phyloP scores from a whole-genome alignment of 2,329 filamentous ascomycete genomes.

The Cladosporium sp. region DNA sequence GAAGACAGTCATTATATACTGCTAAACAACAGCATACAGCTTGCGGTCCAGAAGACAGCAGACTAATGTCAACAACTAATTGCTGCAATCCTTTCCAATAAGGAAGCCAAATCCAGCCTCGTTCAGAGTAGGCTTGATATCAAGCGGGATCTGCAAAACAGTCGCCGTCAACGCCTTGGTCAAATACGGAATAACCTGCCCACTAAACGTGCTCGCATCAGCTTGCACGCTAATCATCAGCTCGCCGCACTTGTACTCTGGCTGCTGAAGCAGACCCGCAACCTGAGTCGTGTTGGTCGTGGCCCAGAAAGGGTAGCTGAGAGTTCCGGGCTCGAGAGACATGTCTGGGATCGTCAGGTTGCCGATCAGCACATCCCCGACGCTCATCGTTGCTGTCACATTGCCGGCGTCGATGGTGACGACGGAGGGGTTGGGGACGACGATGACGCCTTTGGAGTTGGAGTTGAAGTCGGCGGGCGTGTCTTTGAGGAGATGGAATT shows the following conservation, averaged over 20 bases:
- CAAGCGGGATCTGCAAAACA: neutral
- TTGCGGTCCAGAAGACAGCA: too few species aligned
- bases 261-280: conserved; percentile 34
- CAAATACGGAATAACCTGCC: conserved; percentile 10
- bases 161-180: conserved; percentile 7
- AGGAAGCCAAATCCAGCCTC: conserved; percentile 1
- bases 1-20: too few species aligned
- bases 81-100: neutral
- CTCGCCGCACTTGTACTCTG: conserved; percentile 51
- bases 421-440: conserved; percentile 61
- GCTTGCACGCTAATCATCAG: conserved; percentile 36
- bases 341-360: conserved; percentile 56
- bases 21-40: too few species aligned
- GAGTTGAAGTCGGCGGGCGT: conserved; percentile 37
- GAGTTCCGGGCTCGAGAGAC: conserved; percentile 54
- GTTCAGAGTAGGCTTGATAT: neutral
- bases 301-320: conserved; percentile 53
- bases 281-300: conserved; percentile 50
- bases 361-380: conserved; percentile 52
- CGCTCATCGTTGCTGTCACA: conserved; percentile 56
- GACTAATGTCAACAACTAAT: neutral
- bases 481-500: conserved; percentile 38
- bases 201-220: conserved; percentile 3
- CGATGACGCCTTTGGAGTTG: conserved; percentile 59
- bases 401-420: conserved; percentile 66